Percentiles rank a stretch among this genome's conserved stretches.
phyloP scores from a whole-genome alignment of 768 basidiomycete genomes.

The Sarcodon sp. region DNA sequence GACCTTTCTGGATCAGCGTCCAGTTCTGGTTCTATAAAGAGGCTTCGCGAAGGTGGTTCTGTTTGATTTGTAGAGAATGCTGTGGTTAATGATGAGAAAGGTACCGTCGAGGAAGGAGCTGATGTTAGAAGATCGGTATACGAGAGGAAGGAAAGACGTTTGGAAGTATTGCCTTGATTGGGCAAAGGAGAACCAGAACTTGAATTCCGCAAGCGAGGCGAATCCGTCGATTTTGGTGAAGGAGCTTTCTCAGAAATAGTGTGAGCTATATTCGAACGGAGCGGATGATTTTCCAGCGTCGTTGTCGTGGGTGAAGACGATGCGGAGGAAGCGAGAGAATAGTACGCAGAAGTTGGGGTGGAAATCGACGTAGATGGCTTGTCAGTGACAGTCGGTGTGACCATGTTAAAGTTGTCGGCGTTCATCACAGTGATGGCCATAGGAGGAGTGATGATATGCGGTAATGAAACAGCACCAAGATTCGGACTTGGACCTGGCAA shows the following conservation, averaged over 20 bases:
- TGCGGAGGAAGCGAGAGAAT: constrained; percentile 24
- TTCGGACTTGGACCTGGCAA: constrained; percentile 10
- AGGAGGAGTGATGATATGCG: neutral
- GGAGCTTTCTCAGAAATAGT: constrained; percentile 9
- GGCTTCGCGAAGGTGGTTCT: neutral
- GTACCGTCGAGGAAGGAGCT: constrained; percentile 57
- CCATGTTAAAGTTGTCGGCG: neutral
- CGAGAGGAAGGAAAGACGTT: constrained; percentile 81
- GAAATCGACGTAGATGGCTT: constrained; percentile 7
- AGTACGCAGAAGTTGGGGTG: constrained; percentile 38
- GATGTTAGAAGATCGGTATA: constrained; percentile 77
- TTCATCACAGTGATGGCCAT: neutral
- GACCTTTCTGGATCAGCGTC: neutral
- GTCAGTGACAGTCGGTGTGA: constrained; percentile 1
- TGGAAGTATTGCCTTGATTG: constrained; percentile 28
- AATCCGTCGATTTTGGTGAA: constrained; percentile 7
- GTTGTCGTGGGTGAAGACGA: constrained; percentile 26
- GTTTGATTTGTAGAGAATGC: constrained; percentile 13
- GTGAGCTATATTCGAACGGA: constrained; percentile 11
- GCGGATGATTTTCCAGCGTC: constrained; percentile 17
- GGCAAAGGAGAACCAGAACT: constrained; percentile 30
- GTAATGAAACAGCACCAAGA: neutral
- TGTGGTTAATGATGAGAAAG: constrained; percentile 63
- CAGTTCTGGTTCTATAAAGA: neutral
- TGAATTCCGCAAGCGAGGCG: constrained; percentile 13